Base-by-base conservation (phyloP, 805 yeast genomes). In the Candida golubevii region DNA sequence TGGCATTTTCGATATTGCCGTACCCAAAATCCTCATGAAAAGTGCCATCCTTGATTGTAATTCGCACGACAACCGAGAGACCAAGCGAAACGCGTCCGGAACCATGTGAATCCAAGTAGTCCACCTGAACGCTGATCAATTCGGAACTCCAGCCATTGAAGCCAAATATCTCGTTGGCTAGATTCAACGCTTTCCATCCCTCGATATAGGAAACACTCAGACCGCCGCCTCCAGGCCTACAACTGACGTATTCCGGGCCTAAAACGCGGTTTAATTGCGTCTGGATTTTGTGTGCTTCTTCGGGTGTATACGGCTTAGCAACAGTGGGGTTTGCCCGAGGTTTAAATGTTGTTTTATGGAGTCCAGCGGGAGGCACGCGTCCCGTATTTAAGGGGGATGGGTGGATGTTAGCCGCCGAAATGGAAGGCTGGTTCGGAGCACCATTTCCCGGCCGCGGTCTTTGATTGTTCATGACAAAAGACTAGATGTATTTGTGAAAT, bases 101-200 rank as follows among this genome's bases (percentile, higher is more conserved):
- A 33, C 77, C 77, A 34, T 72, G 73, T 31, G 79, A 80, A 56
- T 86, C 95, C 37, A 84, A 67, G 54, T 76, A 86, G 59, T 86
- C 95, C 13, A 85, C 83, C 27, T 76, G 80, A 12, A 81, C 75
- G 35, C 71, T 72, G 47, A 78, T 77, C 6, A 86, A 75, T 54
- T 85, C 91, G 0, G 89, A 80, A 51, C 75, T 72, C 95, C 95
- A 86, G 1, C 93, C 93, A 57, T 85, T 81, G 54, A 83, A 85
- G 0, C 95, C 95, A 71, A 86, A 85, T 3, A 86, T 80, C 54
- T 82, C 84, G 56, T 86, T 86, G 11, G 95, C 95, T 38, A 86
- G 62, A 56, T 83, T 83, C 33, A 86, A 75, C 2, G 87, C 91
- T 58, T 79, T 83, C 89, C 91, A 85, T 1, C 95, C 95, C 62